These are phyloP conservation scores for Didymella keratinophila DNA, from an alignment of 2,329 filamentous ascomycete species.

Conservation along the genomic window DNA sequence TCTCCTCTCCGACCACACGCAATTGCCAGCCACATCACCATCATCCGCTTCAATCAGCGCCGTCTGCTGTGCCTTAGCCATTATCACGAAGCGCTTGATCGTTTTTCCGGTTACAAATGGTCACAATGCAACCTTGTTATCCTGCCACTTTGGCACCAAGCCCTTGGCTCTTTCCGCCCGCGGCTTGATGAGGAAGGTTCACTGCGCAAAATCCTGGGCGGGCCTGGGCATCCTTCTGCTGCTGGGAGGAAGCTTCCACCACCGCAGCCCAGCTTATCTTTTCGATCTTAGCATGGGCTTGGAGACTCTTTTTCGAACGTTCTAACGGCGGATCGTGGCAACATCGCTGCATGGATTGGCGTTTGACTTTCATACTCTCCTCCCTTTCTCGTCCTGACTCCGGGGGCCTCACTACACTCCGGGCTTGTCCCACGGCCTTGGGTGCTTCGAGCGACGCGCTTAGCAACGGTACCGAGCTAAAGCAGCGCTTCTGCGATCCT, in stretches of 20 bases:
- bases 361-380: slow-evolving; percentile 26
- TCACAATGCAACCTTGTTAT: slow-evolving; percentile 28
- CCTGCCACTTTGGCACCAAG: slow-evolving; percentile 24
- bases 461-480: slow-evolving; percentile 26
- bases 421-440: slow-evolving; percentile 32
- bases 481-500: slow-evolving; percentile 20
- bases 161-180: slow-evolving; percentile 27
- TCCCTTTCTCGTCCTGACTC: slow-evolving; percentile 32
- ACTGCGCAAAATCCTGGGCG: slow-evolving; percentile 20
- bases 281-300: slow-evolving; percentile 31
- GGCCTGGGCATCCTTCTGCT: slow-evolving; percentile 18
- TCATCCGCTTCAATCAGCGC: background rate
- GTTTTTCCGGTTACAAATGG: slow-evolving; percentile 22
- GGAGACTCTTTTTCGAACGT: slow-evolving; percentile 33
- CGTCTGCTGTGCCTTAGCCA: slow-evolving; percentile 12
- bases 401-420: slow-evolving; percentile 19
- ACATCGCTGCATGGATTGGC: slow-evolving; percentile 22
- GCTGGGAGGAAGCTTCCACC: slow-evolving; percentile 23
- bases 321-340: slow-evolving; percentile 21
- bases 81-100: slow-evolving; percentile 16
- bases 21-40: slow-evolving; percentile 1
- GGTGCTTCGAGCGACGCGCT: slow-evolving; percentile 28
- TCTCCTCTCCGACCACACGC: background rate
- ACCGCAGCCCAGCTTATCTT: slow-evolving; percentile 32
- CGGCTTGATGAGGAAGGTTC: slow-evolving; percentile 21